phyloP scores from a whole-genome alignment of 495 filamentous ascomycete genomes.

The Darksidea phi region DNA sequence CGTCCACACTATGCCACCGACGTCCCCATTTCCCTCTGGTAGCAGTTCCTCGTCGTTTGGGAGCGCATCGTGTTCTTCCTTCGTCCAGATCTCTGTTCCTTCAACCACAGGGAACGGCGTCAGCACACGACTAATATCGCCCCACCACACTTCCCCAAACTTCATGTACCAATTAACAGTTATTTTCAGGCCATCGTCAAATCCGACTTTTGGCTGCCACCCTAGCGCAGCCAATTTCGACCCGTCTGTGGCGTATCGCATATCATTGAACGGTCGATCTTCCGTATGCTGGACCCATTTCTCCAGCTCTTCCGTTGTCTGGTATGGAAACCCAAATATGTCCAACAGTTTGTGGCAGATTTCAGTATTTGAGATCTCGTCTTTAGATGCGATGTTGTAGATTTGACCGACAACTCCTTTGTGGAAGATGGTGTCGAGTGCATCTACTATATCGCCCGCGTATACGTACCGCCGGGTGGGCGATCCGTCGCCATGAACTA shows the following conservation, averaged over 20 bases:
- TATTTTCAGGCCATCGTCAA: slow-evolving; percentile 59
- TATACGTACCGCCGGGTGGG: slow-evolving; percentile 68
- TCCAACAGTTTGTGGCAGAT: slow-evolving; percentile 60
- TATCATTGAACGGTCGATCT: slow-evolving; percentile 74
- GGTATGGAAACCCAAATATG: slow-evolving; percentile 30
- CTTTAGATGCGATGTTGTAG: slow-evolving; percentile 70
- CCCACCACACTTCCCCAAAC: slow-evolving; percentile 67
- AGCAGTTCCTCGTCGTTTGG: slow-evolving; percentile 28
- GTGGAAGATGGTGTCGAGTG: slow-evolving; percentile 75
- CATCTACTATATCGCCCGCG: slow-evolving; percentile 71
- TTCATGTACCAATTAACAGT: slow-evolving; percentile 70
- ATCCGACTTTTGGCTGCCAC: slow-evolving; percentile 63
- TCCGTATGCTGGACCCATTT: slow-evolving; percentile 61
- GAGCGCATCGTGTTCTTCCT: slow-evolving; percentile 35
- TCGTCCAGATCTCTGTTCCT: slow-evolving; percentile 37
- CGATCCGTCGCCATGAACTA: slow-evolving; percentile 68
- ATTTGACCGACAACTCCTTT: slow-evolving; percentile 62
- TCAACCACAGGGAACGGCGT: slow-evolving; percentile 41
- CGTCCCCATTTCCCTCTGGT: slow-evolving; percentile 6
- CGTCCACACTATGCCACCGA: slow-evolving; percentile 25
- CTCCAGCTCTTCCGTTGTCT: slow-evolving; percentile 44
- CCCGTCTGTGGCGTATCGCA: slow-evolving; percentile 66
- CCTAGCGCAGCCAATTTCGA: slow-evolving; percentile 63
- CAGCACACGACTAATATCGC: slow-evolving; percentile 61
- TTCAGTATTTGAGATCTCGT: slow-evolving; percentile 60